These are phyloP conservation scores for Aspergillus floridensis DNA, from an alignment of 2,329 filamentous ascomycete genomes.

Conservation along the genomic window DNA sequence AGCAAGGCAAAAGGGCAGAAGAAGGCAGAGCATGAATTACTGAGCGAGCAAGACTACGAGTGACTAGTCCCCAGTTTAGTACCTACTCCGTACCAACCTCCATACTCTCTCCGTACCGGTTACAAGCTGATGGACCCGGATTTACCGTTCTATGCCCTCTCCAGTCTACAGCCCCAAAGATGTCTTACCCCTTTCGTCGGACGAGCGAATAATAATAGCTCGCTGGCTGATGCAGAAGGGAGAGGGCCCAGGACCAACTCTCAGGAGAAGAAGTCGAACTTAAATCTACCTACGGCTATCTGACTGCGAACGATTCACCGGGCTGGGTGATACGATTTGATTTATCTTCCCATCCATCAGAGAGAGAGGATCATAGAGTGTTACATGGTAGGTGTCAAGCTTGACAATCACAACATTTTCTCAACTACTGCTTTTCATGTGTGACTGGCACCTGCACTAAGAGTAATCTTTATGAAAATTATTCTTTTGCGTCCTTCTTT, in stretches of 20 bases:
- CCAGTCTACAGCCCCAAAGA: constrained; percentile 9
- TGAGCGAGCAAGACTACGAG: neutral
- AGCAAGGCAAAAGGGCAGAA: neutral
- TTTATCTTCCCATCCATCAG: neutral
- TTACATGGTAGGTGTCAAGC: neutral
- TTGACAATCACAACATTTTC: neutral
- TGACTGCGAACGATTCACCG: neutral
- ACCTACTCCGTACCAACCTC: neutral
- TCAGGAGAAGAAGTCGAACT: constrained; percentile 15
- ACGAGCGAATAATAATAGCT: constrained; percentile 10
- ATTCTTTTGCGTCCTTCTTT: constrained; percentile 8
- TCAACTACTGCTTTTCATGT: constrained; percentile 6
- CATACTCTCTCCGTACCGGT: constrained; percentile 6
- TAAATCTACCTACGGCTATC: constrained; percentile 10
- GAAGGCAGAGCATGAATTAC: neutral
- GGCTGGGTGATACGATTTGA: constrained; percentile 3
- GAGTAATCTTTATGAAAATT: constrained; percentile 12
- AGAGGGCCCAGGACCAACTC: neutral
- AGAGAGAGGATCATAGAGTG: neutral
- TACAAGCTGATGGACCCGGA: neutral
- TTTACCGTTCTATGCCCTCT: constrained; percentile 4
- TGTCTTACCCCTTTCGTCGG: constrained; percentile 18
- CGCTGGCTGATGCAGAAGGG: constrained; percentile 13
- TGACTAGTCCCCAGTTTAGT: constrained; percentile 4
- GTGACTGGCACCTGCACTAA: constrained; percentile 25